Percentiles rank a stretch among this genome's conserved stretches.
Evolutionary conservation across 2,329 filamentous ascomycete species (phyloP).

Genomic region (Fusarium sp.): DNA sequence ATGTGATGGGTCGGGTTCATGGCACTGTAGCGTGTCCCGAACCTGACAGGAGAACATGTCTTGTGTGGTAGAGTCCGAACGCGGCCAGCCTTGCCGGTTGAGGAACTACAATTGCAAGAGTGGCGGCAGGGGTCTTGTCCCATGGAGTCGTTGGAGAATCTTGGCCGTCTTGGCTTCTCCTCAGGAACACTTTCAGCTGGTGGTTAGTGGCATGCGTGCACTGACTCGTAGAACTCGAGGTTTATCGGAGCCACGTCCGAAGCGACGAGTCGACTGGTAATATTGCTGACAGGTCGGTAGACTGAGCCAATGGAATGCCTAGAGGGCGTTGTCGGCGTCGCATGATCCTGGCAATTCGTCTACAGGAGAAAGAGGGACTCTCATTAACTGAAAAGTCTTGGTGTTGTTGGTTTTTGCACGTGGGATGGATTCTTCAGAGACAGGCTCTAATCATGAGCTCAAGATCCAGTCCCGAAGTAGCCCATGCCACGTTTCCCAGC

Average conservation of each 20-base stretch:
- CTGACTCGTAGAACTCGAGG: slow-evolving; percentile 3
- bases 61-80: not conserved
- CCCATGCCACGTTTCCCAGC: slow-evolving; percentile 2
- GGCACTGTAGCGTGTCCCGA: not conserved
- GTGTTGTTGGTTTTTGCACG: slow-evolving; percentile 13
- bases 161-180: not conserved
- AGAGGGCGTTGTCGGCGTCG: not conserved
- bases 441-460: slow-evolving; percentile 30
- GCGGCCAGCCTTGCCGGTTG: slow-evolving; percentile 24
- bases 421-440: slow-evolving; percentile 12
- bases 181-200: not conserved
- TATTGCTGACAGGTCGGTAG: not conserved
- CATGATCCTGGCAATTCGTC: not conserved
- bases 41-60: not conserved
- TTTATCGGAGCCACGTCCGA: not conserved
- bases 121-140: slow-evolving; percentile 21
- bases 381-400: not conserved
- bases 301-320: not conserved
- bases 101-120: slow-evolving; percentile 13
- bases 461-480: slow-evolving; percentile 33
- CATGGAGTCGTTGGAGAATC: slow-evolving; percentile 1
- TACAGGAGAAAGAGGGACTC: not conserved
- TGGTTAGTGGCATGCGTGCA: slow-evolving; percentile 2
- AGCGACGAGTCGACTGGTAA: not conserved
- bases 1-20: slow-evolving; percentile 1